phyloP scores from a whole-genome alignment of 495 filamentous ascomycete species.

The Talaromyces trachyspermus region DNA sequence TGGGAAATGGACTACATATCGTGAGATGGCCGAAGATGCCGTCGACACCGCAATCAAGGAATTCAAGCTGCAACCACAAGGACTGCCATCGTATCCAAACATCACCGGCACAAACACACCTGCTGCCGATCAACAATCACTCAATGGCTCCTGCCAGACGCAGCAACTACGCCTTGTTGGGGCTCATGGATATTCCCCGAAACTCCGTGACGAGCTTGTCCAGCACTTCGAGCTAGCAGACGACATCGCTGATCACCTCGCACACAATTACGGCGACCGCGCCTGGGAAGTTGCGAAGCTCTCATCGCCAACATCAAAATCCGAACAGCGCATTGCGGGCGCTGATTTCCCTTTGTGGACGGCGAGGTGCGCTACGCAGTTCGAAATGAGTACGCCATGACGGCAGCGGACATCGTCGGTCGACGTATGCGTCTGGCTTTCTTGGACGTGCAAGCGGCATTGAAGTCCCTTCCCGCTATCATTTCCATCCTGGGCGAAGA shows the following conservation, averaged over 20 bases:
- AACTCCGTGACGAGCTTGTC: conserved; percentile 80
- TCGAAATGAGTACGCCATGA: conserved; percentile 74
- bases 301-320: conserved; percentile 59
- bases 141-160: conserved; percentile 72
- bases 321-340: conserved; percentile 79
- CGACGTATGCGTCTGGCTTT: conserved; percentile 71
- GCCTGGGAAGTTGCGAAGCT: conserved; percentile 77
- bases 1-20: conserved; percentile 87
- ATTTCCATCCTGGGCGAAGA: conserved; percentile 80
- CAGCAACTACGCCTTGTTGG: conserved; percentile 70
- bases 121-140: conserved; percentile 52
- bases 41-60: conserved; percentile 68
- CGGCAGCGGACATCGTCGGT: conserved; percentile 70
- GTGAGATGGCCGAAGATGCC: conserved; percentile 83
- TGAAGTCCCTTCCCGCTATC: conserved; percentile 68
- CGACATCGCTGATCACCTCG: conserved; percentile 76
- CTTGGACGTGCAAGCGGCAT: conserved; percentile 74
- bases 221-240: conserved; percentile 81
- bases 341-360: conserved; percentile 70
- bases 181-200: conserved; percentile 75
- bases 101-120: conserved; percentile 50
- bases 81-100: conserved; percentile 47
- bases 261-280: conserved; percentile 71
- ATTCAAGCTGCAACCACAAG: conserved; percentile 53
- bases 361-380: conserved; percentile 77